Evolutionary conservation across 345 rosid genomes (phyloP), one percentile per base, ranked within the genome.

Genomic region (Populus nigra): DNA sequence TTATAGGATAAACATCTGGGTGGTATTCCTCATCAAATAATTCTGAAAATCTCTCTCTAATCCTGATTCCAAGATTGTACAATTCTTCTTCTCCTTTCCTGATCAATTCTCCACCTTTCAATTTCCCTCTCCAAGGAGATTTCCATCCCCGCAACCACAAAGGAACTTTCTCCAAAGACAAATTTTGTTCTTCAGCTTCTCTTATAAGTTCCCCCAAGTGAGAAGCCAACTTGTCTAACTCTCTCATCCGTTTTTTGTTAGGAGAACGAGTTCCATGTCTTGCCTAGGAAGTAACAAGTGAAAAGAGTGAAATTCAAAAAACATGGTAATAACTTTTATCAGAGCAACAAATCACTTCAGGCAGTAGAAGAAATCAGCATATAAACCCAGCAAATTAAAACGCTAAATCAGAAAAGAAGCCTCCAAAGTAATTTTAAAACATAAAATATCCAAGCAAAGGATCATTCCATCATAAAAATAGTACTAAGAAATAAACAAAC

Each of bases 191-290:
- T 80, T 92, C 83, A n/a, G 90, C 93, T 68, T 89, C 90, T 72
- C 80, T 86, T 62, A 91, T 57, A 23, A 92, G 81, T 78, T 85
- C 89, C 73, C 86, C 87, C 74, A 92, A 75, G 78, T 82, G 94
- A 73, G 84, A 82, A 73, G 97, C 89, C 87, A 94, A 76, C 78
- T 47, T 79, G 47, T 92, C 95, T 75, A 96, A 73, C 78, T 93
- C 98, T 76, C 85, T 79, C 85, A 89, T 87, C 73, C 97, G 86
- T 72, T 92, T 93, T 86, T 88, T 90, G n/a, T 98, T 92, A 4
- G 99, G 99, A 73, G 97, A 86, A 68, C 97, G 98, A 79, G 99
- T 92, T 63, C 99, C 98, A 73, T 93, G 99, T 81, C 99, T 90
- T 82, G 97, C 94, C 99, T 96, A 79, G 11, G 49, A 59, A 74